Evolutionary conservation across 2,329 filamentous ascomycete species (phyloP).

Genomic region (Pseudogymnoascus sp.): DNA sequence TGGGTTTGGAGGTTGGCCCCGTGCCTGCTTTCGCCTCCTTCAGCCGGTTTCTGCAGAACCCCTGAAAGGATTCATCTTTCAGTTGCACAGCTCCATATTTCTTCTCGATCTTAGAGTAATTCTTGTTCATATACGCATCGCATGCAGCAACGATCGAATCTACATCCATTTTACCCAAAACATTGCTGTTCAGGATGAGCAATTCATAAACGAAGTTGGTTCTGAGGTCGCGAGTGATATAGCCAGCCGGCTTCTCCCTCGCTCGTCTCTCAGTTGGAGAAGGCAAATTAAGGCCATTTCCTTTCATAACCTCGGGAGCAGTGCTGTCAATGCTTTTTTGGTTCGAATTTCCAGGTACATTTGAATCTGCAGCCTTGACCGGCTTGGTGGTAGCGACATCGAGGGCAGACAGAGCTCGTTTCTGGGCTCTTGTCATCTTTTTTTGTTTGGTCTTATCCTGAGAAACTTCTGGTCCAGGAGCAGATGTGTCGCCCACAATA

Average conservation of each 20-base stretch:
- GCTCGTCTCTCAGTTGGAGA: not conserved
- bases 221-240: not conserved
- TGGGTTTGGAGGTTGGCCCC: not conserved
- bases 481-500: not conserved
- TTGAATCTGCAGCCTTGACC: not conserved
- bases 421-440: not conserved
- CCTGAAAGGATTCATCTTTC: not conserved
- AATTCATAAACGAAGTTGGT: not conserved
- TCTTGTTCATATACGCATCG: not conserved
- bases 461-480: not conserved
- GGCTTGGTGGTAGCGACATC: not conserved
- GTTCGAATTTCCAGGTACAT: not conserved
- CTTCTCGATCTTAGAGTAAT: not conserved
- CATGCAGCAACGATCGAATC: not conserved
- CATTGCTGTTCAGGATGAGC: not conserved
- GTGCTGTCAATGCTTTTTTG: not conserved
- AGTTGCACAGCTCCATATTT: not conserved
- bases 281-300: not conserved
- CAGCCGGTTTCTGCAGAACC: not conserved
- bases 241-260: not conserved
- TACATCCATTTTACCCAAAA: not conserved
- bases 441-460: not conserved
- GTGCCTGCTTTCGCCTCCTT: conserved; percentile 3
- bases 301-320: not conserved
- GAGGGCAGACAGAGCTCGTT: not conserved